Evolutionary conservation across 2,329 filamentous ascomycete genomes (phyloP).

Genomic region (Ophiostoma sp.): DNA sequence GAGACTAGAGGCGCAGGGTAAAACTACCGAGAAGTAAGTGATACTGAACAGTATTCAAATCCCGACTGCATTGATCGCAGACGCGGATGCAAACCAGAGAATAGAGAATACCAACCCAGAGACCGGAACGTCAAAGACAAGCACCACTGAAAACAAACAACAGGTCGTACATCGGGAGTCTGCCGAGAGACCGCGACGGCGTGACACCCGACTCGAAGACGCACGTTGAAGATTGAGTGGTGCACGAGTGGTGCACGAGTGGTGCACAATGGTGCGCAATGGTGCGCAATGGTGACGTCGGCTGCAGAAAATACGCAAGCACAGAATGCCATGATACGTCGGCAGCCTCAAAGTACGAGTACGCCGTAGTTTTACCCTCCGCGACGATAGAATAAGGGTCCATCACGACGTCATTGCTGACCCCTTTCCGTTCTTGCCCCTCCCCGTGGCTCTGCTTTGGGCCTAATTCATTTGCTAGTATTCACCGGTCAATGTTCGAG

Average conservation of each 20-base stretch:
- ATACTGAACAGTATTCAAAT: background rate
- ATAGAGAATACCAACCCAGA: background rate
- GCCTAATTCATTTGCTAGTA: background rate
- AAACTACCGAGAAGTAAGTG: background rate
- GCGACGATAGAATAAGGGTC: conserved; percentile 8
- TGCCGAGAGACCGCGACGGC: background rate
- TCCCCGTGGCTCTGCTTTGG: background rate
- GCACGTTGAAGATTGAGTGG: no score
- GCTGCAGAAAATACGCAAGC: no score
- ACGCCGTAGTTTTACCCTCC: background rate
- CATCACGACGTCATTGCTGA: conserved; percentile 13
- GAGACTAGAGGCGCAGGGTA: background rate
- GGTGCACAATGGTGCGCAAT: no score
- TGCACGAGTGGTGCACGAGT: no score
- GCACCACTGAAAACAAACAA: background rate
- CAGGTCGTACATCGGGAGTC: conserved; percentile 7
- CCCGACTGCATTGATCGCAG: no score
- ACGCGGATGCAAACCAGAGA: background rate
- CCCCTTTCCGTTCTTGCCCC: background rate
- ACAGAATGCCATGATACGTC: no score
- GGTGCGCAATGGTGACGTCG: no score
- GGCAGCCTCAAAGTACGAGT: background rate
- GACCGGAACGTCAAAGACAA: background rate
- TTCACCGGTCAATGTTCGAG: background rate
- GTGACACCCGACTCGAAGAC: background rate